Percentiles rank a stretch among this genome's conserved stretches.
Conservation (phyloP, 2,329 filamentous ascomycete genomes). For the Incumbomyces delicatus region DNA sequence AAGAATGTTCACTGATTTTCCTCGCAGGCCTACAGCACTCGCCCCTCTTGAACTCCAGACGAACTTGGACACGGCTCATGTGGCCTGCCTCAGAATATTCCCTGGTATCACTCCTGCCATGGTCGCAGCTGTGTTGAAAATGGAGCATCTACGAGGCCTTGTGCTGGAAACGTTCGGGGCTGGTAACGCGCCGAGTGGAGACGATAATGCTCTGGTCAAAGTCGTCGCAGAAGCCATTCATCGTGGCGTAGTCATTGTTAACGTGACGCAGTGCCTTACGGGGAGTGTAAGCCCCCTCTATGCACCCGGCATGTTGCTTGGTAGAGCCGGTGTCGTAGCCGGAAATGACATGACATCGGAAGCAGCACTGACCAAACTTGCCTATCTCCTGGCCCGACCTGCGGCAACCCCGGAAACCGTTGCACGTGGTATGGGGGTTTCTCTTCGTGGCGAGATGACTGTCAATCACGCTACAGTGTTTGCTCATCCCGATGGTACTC, state of each 20-base stretch:
- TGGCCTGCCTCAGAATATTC: conserved; percentile 81
- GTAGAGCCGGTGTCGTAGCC: conserved; percentile 75
- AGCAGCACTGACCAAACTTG: conserved; percentile 81
- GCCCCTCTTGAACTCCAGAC: conserved; percentile 65
- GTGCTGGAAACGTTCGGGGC: conserved; percentile 89
- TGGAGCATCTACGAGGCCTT: conserved; percentile 68
- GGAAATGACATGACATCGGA: conserved; percentile 61
- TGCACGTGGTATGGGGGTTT: conserved; percentile 59
- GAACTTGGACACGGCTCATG: conserved; percentile 74
- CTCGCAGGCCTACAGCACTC: conserved; percentile 55
- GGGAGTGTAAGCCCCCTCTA: conserved; percentile 71
- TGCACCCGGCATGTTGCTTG: conserved; percentile 66
- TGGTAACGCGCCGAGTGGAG: conserved; percentile 77
- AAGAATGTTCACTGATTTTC: too few species aligned
- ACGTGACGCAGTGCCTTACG: conserved; percentile 74
- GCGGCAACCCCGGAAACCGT: conserved; percentile 57
- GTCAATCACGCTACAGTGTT: conserved; percentile 64
- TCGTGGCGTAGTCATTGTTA: conserved; percentile 76
- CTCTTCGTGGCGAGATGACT: conserved; percentile 76
- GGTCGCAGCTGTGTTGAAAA: conserved; percentile 70
- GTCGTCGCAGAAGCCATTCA: conserved; percentile 68
- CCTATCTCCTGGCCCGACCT: conserved; percentile 67
- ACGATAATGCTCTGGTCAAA: conserved; percentile 67
- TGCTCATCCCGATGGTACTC: conserved; percentile 52
- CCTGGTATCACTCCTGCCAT: conserved; percentile 90